Base-by-base conservation (phyloP, 306 rosid genomes). In the Medicago lupulina region DNA sequence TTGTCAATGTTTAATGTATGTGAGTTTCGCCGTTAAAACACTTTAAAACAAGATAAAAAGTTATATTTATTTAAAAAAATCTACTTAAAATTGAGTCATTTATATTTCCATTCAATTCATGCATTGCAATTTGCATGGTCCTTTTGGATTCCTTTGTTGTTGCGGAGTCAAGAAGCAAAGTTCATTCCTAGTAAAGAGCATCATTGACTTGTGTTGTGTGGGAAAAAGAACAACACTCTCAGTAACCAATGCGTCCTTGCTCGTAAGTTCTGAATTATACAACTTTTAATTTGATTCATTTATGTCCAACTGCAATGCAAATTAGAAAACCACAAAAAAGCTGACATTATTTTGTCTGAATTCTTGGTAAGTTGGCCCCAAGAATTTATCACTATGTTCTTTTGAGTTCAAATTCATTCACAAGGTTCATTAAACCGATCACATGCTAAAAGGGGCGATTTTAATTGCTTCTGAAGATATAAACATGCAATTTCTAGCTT, bases 121-220 rank as follows among this genome's bases (percentile, higher is more conserved):
- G 68, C 70, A 41, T 28, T 78, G 53, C 73, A 40, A 61, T 50
- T 50, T 78, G 67, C 75, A 40, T 61, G 66, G 60, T 70, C 70
- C 55, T 67, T 76, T 86, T 41, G 3, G 59, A 53, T 62, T 70
- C 51, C 64, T 59, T 74, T 74, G 34, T 50, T 60, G 87, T 90
- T 90, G 93, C 94, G 90, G 92, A 85, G 89, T 86, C 87, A 83
- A 87, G 77, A 93, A 86, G 95, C 90, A 83, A 89, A 85, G 84
- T 79, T 49, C 73, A 84, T 80, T 73, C 84, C 75, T 67, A 53
- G 77, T 77, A 85, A 75, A 65, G 51, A 65, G 58, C 82, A 86
- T 88, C 75, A 86, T 84, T 81, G 85, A 79, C 76, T 62, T 84
- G 84, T 78, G 82, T 57, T 84, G 84, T 78, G 82, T 57, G 76